These are phyloP conservation scores for Wilcoxina mikolae DNA, from an alignment of 495 filamentous ascomycete genomes.

Conservation along the genomic window DNA sequence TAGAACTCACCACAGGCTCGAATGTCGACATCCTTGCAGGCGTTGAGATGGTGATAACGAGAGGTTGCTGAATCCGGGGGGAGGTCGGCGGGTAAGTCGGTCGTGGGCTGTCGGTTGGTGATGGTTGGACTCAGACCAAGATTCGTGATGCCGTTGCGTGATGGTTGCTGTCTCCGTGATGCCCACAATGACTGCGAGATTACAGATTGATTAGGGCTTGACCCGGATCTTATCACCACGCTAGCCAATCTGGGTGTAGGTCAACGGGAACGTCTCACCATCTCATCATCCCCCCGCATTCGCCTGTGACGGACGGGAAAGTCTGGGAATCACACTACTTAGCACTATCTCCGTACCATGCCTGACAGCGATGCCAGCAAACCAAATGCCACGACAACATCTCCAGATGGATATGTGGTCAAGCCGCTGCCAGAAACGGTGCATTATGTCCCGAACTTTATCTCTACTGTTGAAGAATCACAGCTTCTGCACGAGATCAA, in stretches of 20 bases:
- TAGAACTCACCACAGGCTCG: slow-evolving; percentile 78
- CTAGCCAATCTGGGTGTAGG: not conserved
- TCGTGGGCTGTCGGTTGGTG: slow-evolving; percentile 21
- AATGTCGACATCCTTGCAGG: slow-evolving; percentile 87
- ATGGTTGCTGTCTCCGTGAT: slow-evolving; percentile 15
- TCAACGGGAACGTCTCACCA: slow-evolving; percentile 14
- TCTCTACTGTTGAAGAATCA: slow-evolving; percentile 59
- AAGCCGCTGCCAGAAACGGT: slow-evolving; percentile 44
- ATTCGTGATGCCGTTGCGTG: slow-evolving; percentile 7
- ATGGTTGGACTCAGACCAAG: slow-evolving; percentile 14
- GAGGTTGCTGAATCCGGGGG: slow-evolving; percentile 26
- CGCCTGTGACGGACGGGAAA: not conserved
- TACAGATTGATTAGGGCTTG: not conserved
- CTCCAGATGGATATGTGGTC: not conserved
- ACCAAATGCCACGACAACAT: not conserved
- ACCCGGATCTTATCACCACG: not conserved
- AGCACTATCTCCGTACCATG: too few species aligned
- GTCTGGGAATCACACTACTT: too few species aligned
- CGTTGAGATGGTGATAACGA: slow-evolving; percentile 29
- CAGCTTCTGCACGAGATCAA: slow-evolving; percentile 43
- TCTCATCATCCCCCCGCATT: slow-evolving; percentile 31
- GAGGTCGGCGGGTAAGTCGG: slow-evolving; percentile 18
- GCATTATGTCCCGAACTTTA: slow-evolving; percentile 83
- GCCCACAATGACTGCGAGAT: not conserved
- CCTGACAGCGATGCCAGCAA: not conserved